A percentile compares a stretch with the other conserved stretches of the same genome.
These are phyloP conservation scores for Mortierella sp. DNA, from an alignment of 371 early-diverging fungal species.

Conservation along the genomic window DNA sequence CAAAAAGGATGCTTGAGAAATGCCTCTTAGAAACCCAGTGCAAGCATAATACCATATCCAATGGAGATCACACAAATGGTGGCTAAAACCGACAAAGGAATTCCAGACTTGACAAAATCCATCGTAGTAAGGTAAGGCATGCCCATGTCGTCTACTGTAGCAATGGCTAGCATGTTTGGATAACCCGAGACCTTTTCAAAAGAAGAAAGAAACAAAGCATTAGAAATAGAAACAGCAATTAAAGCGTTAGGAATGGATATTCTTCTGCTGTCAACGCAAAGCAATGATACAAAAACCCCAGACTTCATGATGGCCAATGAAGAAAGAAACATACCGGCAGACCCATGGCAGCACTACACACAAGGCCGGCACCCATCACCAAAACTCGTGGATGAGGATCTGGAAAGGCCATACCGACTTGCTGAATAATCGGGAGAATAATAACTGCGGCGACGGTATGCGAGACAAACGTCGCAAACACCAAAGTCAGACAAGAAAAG, in stretches of 20 bases:
- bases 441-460: slow-evolving; percentile 95
- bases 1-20: not conserved
- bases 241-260: not conserved
- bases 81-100: slow-evolving; percentile 73
- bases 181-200: slow-evolving; percentile 69
- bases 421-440: slow-evolving; percentile 85
- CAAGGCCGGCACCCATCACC: slow-evolving; percentile 87
- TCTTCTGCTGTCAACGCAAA: not conserved
- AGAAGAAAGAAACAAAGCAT: not conserved
- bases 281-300: not conserved
- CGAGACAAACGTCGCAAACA: slow-evolving; percentile 92
- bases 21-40: slow-evolving; percentile 62
- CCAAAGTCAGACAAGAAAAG: slow-evolving; percentile 76
- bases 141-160: slow-evolving; percentile 82
- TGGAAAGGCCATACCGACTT: slow-evolving; percentile 78
- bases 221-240: not conserved
- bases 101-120: slow-evolving; percentile 81
- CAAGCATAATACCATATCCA: slow-evolving; percentile 70
- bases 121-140: slow-evolving; percentile 75
- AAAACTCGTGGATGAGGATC: slow-evolving; percentile 88
- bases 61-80: slow-evolving; percentile 70
- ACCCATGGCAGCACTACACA: slow-evolving; percentile 90
- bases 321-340: slow-evolving; percentile 63
- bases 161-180: slow-evolving; percentile 90
- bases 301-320: too few relatives aligned